These are phyloP conservation scores for Cicer chorassanicum DNA, from an alignment of 306 rosid genomes.

Conservation along the genomic window DNA sequence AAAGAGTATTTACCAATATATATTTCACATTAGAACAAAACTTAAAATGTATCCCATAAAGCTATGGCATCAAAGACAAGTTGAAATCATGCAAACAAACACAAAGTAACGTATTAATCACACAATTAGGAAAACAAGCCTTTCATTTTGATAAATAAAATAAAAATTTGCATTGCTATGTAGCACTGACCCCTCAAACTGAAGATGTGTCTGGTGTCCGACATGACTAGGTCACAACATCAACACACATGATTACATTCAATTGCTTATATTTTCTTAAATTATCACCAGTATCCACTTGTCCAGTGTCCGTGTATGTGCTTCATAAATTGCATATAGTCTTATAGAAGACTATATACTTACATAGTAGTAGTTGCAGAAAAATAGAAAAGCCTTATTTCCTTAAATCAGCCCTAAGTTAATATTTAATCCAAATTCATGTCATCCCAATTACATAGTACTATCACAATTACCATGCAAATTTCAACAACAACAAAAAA, in stretches of 20 bases:
- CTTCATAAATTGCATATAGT: conserved; percentile 14
- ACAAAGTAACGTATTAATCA: conserved; percentile 22
- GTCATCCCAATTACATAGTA: conserved; percentile 15
- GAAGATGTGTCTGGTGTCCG: no score
- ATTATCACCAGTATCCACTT: background rate
- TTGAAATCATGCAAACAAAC: conserved; percentile 19
- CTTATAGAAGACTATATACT: background rate
- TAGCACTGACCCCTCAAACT: no score
- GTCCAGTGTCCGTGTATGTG: background rate
- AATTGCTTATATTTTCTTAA: background rate
- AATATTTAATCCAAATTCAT: conserved; percentile 30
- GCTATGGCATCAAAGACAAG: conserved; percentile 20
- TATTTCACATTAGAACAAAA: conserved; percentile 22
- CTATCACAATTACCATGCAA: conserved; percentile 30
- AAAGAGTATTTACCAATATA: background rate
- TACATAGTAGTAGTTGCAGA: background rate
- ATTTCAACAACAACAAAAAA: conserved; percentile 27
- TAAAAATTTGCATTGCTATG: background rate
- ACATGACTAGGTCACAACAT: no score
- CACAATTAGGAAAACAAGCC: conserved; percentile 17
- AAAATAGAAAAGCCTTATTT: conserved; percentile 1
- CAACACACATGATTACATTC: background rate
- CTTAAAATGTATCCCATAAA: background rate
- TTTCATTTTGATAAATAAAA: conserved; percentile 36
- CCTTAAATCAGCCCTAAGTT: conserved; percentile 5